phyloP scores from a whole-genome alignment of 768 basidiomycete species.

The Rhodotorula graminis region DNA sequence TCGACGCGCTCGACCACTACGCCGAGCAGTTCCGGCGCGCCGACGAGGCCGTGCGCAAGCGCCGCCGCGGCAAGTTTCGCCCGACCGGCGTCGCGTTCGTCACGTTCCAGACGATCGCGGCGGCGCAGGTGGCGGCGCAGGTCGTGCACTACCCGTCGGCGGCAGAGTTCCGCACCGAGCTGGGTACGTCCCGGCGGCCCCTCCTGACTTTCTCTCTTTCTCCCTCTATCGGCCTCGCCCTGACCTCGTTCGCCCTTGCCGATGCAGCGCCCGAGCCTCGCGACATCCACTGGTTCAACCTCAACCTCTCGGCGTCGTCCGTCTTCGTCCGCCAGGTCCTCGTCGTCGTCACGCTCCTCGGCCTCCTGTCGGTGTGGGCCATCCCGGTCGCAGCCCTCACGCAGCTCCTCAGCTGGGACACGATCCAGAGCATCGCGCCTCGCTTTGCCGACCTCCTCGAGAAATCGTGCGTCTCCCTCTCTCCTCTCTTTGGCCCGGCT shows the following conservation, averaged over 20 bases:
- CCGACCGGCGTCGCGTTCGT: constrained; percentile 85
- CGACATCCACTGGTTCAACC: constrained; percentile 91
- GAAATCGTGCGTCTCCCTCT: constrained; percentile 52
- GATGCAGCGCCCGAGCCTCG: constrained; percentile 81
- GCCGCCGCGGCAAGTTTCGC: constrained; percentile 70
- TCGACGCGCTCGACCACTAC: constrained; percentile 85
- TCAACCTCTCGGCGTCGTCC: constrained; percentile 61
- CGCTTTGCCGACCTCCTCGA: constrained; percentile 84
- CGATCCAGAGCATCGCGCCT: constrained; percentile 84
- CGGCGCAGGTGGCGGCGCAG: constrained; percentile 82
- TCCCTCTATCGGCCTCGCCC: neutral
- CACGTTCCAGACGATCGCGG: constrained; percentile 92
- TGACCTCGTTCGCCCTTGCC: too few species aligned
- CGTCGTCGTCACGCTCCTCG: constrained; percentile 62
- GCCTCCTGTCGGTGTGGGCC: constrained; percentile 85
- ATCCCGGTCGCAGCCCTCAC: constrained; percentile 85
- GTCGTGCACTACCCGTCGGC: constrained; percentile 58
- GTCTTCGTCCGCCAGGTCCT: constrained; percentile 65
- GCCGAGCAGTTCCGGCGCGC: constrained; percentile 72
- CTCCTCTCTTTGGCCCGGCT: neutral
- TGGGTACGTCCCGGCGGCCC: constrained; percentile 20
- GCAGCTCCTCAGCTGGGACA: constrained; percentile 79
- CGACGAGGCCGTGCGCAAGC: constrained; percentile 74
- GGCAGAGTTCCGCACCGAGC: constrained; percentile 39
- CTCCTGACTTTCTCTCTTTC: neutral